Base-by-base conservation (phyloP, 805 yeast genomes). In the Suhomyces sp. region DNA sequence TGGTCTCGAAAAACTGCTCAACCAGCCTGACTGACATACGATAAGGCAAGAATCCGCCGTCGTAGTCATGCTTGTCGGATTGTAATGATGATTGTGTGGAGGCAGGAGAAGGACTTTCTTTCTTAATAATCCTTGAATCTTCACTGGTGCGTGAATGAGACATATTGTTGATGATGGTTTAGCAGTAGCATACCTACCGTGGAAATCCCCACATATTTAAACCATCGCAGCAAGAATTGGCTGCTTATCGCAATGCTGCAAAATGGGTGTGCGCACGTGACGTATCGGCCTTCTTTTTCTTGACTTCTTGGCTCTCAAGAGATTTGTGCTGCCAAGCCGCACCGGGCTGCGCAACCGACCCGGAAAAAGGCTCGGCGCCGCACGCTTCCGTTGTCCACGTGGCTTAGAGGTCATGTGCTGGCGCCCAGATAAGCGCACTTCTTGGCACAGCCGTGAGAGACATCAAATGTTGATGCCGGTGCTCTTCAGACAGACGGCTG, bases 1-100 rank as follows among this genome's bases (percentile, higher is more conserved):
- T 71, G 2, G 88, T 76, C 7, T 67, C 62, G 56, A 72, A 78
- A 17, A 62, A 53, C 9, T 66, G 59, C 19, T 70, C 76, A 10
- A 78, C 78, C 49, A 70, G 66, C 9, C 69, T 64, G 17, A 71
- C 63, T 0, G 79, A 31, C 46, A 68, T 60, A 41, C 76, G 63
- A 60, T 72, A 68, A 17, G 47, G 46, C 13, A 31, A 15, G 22
- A 49, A 49, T 6, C 26, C 45, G 15, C 40, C 27, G n/a, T 5
- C 31, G 33, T 29, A 9, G 13, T 47, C 50, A 23, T 26, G 46
- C 23, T 41, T 42, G n/a, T 48, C 47, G n/a, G 33, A 17, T 42
- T 23, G 27, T 8, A 44, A 13, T 23, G 48, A 44, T 12, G 48
- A 33, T 6, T 44, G 33, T 9, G 48, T 33, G 44, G 48, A 22